A percentile compares a stretch with the other conserved stretches of the same genome.
phyloP scores from a whole-genome alignment of 1,284 basidiomycete species.

The Apiotrichum sp. region DNA sequence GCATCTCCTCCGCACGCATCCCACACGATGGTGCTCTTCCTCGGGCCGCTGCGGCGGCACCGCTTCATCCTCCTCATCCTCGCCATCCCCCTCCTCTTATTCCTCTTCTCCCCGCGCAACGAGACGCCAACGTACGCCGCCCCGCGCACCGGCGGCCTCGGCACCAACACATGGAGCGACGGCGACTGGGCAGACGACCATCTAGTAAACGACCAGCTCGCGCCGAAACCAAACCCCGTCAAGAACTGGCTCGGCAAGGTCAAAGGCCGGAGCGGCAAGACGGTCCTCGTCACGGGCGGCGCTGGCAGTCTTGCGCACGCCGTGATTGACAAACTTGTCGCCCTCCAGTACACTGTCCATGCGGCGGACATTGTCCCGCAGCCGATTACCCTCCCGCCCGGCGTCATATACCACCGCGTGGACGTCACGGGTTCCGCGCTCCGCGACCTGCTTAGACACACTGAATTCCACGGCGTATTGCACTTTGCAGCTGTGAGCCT shows the following conservation, averaged over 20 bases:
- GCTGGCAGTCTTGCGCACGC: conserved; percentile 36
- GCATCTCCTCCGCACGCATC: too few species aligned
- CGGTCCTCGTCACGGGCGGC: conserved; percentile 39
- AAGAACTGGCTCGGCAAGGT: conserved; percentile 6
- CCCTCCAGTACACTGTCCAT: conserved; percentile 25
- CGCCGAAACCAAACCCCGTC: not conserved
- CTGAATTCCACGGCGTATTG: conserved; percentile 29
- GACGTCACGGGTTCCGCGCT: conserved; percentile 19
- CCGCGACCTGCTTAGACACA: conserved; percentile 12
- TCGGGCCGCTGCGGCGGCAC: conserved; percentile 10
- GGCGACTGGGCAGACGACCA: conserved; percentile 6
- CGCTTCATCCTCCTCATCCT: conserved; percentile 7
- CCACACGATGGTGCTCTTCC: conserved; percentile 5
- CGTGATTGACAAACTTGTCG: not conserved
- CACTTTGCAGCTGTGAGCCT: conserved; percentile 41
- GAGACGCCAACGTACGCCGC: not conserved
- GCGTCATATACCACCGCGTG: conserved; percentile 18
- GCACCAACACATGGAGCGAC: conserved; percentile 3
- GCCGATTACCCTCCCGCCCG: conserved; percentile 18
- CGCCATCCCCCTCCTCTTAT: conserved; percentile 2
- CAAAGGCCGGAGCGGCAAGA: conserved; percentile 49
- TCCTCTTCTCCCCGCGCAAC: not conserved
- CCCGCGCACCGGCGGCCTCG: not conserved
- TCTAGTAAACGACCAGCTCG: conserved; percentile 9
- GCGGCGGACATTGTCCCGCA: conserved; percentile 27